These are phyloP conservation scores for Pythium pectinolyticum DNA, from an alignment of 352 stramenopile genomes.

Conservation along the genomic window DNA sequence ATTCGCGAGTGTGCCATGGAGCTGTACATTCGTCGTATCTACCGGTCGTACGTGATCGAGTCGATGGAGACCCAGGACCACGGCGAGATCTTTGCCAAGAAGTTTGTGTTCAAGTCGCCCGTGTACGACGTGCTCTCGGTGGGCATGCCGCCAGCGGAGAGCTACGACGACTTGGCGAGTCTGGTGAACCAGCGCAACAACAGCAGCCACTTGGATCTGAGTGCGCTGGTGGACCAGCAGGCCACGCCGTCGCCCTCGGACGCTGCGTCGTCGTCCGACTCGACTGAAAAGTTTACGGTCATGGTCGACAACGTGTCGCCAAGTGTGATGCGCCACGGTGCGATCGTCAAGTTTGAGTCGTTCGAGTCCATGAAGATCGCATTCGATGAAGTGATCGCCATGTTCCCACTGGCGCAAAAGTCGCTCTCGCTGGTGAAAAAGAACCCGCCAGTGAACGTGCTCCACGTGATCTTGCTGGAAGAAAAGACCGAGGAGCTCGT, in stretches of 20 bases:
- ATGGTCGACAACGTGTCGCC: constrained; percentile 79
- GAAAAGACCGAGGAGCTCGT: constrained; percentile 58
- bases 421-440: constrained; percentile 58
- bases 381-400: constrained; percentile 63
- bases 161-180: constrained; percentile 79
- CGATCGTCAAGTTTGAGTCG: constrained; percentile 88
- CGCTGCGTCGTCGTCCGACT: background rate
- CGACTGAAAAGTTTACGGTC: constrained; percentile 36
- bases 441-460: constrained; percentile 75
- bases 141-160: constrained; percentile 71
- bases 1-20: constrained; percentile 79
- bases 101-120: constrained; percentile 85
- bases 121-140: constrained; percentile 79
- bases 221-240: constrained; percentile 33
- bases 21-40: constrained; percentile 84
- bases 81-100: constrained; percentile 74
- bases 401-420: constrained; percentile 74
- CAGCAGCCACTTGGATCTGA: constrained; percentile 44
- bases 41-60: constrained; percentile 84
- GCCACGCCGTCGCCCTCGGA: constrained; percentile 31
- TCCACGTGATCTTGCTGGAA: constrained; percentile 79
- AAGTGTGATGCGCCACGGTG: constrained; percentile 66
- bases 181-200: constrained; percentile 59
- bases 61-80: constrained; percentile 76
- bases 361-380: constrained; percentile 76